Evolutionary conservation across 2,329 filamentous ascomycete species (phyloP), one percentile per base, ranked within the genome.

Genomic region (Fragosphaeria purpurea): DNA sequence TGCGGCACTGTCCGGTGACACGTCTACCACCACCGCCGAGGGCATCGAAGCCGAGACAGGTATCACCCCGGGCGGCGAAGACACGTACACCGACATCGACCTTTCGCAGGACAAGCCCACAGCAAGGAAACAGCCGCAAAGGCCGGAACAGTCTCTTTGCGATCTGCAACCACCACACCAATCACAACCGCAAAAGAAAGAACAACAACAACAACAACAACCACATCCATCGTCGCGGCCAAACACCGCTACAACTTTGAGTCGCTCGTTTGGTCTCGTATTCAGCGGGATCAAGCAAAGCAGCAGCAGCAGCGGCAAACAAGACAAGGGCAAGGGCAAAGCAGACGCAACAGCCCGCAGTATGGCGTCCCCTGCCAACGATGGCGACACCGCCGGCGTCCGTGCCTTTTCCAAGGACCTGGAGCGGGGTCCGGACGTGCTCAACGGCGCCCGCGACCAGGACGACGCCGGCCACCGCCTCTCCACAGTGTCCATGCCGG

Each of bases 391-490:
- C 13, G 41, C 50, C 6, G 49, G 51, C 22, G 8, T 30, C 31
- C 58, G 57, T 13, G 53, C 65, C 40, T 75, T 67, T 56, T 70
- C 72, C n/a, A 67, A 66, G 53, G 77, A 81, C 56, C 63, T 81
- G 42, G 77, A 81, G 58, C 70, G 76, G 41, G 77, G 77, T 0
- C 73, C 71, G 1, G 73, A 73, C 47, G 61, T 67, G 3, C 60
- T 70, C 47, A 48, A 46, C 33, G 44, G 13, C 22, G 45, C 37
- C 34, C 39, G 39, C 13, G 63, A 69, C n/a, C 34, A 47, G 6
- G 31, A 6, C 39, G 12, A 11, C n/a, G 7, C 6, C 39, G 6
- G n/a, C 5, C 47, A 57, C 47, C 56, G 73, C 12, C 63, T 67
- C 35, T 80, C 77, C 9, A 74, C 69, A 42, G 62, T 68, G 22